Evolutionary conservation across 2,329 filamentous ascomycete genomes (phyloP), one percentile per base, ranked within the genome.

Genomic region (Curvularia verruculosa): DNA sequence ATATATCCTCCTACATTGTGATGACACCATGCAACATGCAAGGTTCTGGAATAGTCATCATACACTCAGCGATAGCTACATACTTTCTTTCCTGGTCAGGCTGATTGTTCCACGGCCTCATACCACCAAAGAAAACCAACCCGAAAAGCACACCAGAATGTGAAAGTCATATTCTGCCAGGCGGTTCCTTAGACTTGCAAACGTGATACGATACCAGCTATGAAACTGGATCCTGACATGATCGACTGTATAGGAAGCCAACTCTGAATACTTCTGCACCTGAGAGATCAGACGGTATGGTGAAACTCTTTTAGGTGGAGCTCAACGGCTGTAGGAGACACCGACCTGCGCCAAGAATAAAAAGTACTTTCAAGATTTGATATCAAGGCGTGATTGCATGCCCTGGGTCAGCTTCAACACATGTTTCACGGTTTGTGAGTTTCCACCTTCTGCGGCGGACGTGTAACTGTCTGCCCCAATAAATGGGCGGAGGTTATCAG

Each of bases 261-360:
- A 59, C 64, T 68, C 67, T 71, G 29, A 71, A 63, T 0, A 65
- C 66, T 12, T 63, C 45, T 1, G 65, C 69, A 9, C 64, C 64
- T 64, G 63, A 73, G 2, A 73, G 63, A 46, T 67, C 61, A n/a
- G 67, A 70, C 0, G 68, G 69, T 12, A 71, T 72, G 0, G 66
- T 67, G 34, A 71, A 72, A 2, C 69, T 66, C 12, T 71, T 70
- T 18, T 59, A 67, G 2, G 70, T 67, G 45, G 72, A 73, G 61
- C 71, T 71, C n/a, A 72, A 52, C 2, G 69, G 67, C 36, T 64
- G 63, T 9, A 70, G 54, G 8, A 73, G 53, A 37, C 68, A 69
- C 28, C 3, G 81, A 81, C 3, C 83, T 78, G 8, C 81, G 52
- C 8, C 26, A 29, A 29, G 26, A 29, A 85, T 49, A 2, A 81